Conservation (phyloP, 139 green algal species). For the Volvox africanus region DNA sequence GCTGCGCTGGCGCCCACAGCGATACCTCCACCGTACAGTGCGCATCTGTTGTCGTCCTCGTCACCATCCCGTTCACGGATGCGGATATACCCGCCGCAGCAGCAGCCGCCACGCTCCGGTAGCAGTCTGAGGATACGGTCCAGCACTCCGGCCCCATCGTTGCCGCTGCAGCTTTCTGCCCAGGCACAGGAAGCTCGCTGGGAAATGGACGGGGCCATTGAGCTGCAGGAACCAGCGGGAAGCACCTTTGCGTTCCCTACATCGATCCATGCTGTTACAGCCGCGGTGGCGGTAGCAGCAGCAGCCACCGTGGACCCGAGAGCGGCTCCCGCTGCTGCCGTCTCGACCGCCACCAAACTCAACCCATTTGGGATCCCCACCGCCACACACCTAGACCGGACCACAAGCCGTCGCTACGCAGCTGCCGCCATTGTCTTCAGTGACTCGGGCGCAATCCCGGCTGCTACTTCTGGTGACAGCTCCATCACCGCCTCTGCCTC, state of each 20-base stretch:
- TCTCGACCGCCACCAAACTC: background rate
- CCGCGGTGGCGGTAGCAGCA: background rate
- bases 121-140: background rate
- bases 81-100: background rate
- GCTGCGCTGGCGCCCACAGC: background rate
- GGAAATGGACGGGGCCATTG: too few species aligned
- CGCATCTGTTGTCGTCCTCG: background rate
- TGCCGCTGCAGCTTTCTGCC: background rate
- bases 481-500: too few species aligned
- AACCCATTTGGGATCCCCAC: too few species aligned
- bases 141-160: background rate
- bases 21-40: too few species aligned
- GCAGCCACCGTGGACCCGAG: background rate
- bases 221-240: too few species aligned
- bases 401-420: background rate
- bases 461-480: too few species aligned
- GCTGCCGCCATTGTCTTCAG: background rate
- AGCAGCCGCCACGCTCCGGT: too few species aligned
- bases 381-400: background rate
- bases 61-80: background rate
- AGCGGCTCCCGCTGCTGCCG: background rate
- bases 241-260: background rate
- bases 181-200: too few species aligned
- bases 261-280: background rate
- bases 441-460: background rate